These are phyloP conservation scores for Xylaria intraflava DNA, from an alignment of 495 filamentous ascomycete genomes.

Conservation along the genomic window DNA sequence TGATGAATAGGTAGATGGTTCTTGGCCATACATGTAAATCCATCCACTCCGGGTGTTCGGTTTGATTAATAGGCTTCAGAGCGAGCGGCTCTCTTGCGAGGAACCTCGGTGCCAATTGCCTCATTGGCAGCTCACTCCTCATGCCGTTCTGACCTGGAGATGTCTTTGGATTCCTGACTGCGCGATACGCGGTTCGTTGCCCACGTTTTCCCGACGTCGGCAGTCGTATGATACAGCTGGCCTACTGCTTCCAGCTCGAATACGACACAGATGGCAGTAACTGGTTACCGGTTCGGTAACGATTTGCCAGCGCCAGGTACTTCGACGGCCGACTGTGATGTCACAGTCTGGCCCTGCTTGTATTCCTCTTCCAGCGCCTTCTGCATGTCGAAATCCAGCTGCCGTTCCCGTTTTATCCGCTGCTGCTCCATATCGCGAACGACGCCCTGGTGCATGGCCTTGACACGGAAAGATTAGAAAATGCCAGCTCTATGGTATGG, in stretches of 20 bases:
- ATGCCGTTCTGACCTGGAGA: neutral
- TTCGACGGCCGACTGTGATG: conserved; percentile 31
- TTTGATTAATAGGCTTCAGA: neutral
- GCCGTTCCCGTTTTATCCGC: conserved; percentile 75
- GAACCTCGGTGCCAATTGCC: neutral
- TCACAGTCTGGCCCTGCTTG: conserved; percentile 66
- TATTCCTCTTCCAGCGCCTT: conserved; percentile 80
- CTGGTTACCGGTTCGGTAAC: conserved; percentile 18
- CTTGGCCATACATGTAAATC: neutral
- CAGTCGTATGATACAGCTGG: neutral
- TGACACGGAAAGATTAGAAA: conserved; percentile 11
- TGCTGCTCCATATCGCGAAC: conserved; percentile 94
- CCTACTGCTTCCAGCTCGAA: neutral
- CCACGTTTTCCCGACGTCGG: neutral
- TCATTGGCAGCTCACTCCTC: neutral
- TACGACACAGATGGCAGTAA: neutral
- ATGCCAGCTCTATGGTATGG: neutral
- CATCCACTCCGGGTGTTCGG: neutral
- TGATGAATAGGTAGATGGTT: neutral
- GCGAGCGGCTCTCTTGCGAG: neutral
- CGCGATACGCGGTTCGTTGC: neutral
- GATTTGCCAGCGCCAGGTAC: conserved; percentile 8
- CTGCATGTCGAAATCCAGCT: conserved; percentile 92
- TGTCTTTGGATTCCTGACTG: neutral
- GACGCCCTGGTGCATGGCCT: conserved; percentile 96